phyloP scores from a whole-genome alignment of 2,329 filamentous ascomycete species.

The Xylaria sp. region DNA sequence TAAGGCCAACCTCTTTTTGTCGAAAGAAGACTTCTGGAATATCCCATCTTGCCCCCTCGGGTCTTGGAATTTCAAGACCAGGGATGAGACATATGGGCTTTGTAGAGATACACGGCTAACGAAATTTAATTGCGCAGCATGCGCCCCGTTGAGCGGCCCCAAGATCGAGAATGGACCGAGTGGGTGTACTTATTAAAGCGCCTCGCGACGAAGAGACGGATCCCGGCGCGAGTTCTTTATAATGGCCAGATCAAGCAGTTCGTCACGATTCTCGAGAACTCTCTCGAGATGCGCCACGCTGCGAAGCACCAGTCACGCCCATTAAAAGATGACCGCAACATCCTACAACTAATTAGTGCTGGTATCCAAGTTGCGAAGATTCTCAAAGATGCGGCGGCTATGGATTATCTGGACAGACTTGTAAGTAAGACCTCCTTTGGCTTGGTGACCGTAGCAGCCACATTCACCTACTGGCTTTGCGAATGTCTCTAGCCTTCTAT shows the following conservation, averaged over 20 bases:
- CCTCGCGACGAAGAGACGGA: constrained; percentile 82
- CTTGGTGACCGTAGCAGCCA: not conserved
- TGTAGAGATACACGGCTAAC: constrained; percentile 5
- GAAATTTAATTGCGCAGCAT: constrained; percentile 49
- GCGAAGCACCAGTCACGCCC: constrained; percentile 83
- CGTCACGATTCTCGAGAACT: constrained; percentile 86
- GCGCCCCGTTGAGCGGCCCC: constrained; percentile 58
- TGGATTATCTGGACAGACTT: constrained; percentile 80
- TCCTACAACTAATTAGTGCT: constrained; percentile 84
- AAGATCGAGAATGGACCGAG: constrained; percentile 76
- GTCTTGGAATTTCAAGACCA: not conserved
- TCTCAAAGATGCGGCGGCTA: constrained; percentile 80
- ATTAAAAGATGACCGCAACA: constrained; percentile 86
- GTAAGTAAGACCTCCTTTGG: constrained; percentile 13
- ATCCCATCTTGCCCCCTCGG: not conserved
- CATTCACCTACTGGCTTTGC: not conserved
- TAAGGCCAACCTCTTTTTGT: constrained; percentile 11
- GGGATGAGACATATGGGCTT: not conserved
- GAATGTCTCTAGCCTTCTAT: not conserved
- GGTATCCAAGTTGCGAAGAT: constrained; percentile 89
- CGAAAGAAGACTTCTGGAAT: not conserved
- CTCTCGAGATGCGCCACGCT: constrained; percentile 84
- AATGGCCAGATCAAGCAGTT: constrained; percentile 92
- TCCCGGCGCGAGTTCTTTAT: constrained; percentile 82
- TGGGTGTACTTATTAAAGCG: constrained; percentile 89